These are phyloP conservation scores for Acanthamoeba culbertsoni DNA, from an alignment of 208 protist species.

Conservation along the genomic window DNA sequence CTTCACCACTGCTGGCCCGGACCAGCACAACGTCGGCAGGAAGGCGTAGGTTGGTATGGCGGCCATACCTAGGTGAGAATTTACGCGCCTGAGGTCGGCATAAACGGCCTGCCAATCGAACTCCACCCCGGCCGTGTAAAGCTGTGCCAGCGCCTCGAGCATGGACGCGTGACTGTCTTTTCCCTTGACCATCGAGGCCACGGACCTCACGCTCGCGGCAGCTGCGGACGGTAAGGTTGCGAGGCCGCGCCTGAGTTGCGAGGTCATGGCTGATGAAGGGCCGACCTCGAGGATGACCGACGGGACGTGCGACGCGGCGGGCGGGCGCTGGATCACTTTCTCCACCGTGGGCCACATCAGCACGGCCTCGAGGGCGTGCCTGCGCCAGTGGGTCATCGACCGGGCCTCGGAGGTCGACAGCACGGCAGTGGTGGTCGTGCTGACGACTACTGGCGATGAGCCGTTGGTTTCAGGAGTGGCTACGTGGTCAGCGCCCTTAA, in stretches of 20 bases:
- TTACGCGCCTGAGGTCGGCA: not conserved
- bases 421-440: not conserved
- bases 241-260: not conserved
- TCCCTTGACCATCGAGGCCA: not conserved
- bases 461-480: not conserved
- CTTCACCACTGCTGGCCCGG: not conserved
- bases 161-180: conserved; percentile 2
- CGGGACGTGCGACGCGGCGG: no score
- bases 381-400: not conserved
- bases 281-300: conserved; percentile 4
- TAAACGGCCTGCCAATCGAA: not conserved
- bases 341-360: conserved; percentile 21
- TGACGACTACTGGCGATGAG: not conserved
- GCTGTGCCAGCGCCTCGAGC: conserved; percentile 14
- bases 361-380: conserved; percentile 10
- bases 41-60: not conserved
- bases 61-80: not conserved
- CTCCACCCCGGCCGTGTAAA: not conserved
- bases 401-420: not conserved
- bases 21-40: not conserved
- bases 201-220: not conserved
- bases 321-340: not conserved
- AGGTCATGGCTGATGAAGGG: not conserved
- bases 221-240: not conserved
- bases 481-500: not conserved